Base-by-base conservation (phyloP, 2,329 filamentous ascomycete species). In the Purpureocillium takamizusanense region DNA sequence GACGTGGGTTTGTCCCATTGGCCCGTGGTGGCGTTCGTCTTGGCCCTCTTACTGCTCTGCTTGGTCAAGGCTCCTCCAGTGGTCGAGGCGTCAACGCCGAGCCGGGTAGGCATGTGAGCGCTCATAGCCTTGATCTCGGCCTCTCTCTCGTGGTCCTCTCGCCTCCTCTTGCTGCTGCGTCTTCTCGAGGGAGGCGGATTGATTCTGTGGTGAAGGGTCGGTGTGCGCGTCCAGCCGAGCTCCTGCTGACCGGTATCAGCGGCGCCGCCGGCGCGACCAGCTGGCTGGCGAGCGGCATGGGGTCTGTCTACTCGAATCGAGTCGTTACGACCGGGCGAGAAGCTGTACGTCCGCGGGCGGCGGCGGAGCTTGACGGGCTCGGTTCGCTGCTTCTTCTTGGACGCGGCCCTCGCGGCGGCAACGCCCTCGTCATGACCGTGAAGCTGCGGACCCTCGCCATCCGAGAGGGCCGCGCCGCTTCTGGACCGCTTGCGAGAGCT, bases 121-220 rank as follows among this genome's bases (percentile, higher is more conserved):
- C 78, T 84, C 83, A 95, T 86, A 38, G 86, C 80, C 55, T 81
- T 85, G 54, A 95, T 88, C 61, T 95, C 87, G 45, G 86, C 86
- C 61, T 95, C 89, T 41, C 90, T 76, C 42, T 83, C 72, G 54
- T 78, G 76, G 45, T 94, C 85, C 45, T 83, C 73, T 49, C 82
- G 81, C 51, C 81, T 80, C 50, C 82, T 77, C 62, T 86, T 94
- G 66, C 78, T 88, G 31, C 83, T 83, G 53, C 79, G 86, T 44
- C 81, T 80, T 42, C 80, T 76, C 37, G 76, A 62, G 21, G 82
- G 62, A 17, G 79, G 75, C 46, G 73, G 70, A 41, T 70, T 70
- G 49, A 76, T 74, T 56, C 81, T 85, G 49, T 69, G 71, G 62
- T 78, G 70, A 21, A 81, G 57, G 8, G 76, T 81, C 13, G 62